Evolutionary conservation across 805 yeast species (phyloP).

Genomic region (Ogataea trehaloabstinens): DNA sequence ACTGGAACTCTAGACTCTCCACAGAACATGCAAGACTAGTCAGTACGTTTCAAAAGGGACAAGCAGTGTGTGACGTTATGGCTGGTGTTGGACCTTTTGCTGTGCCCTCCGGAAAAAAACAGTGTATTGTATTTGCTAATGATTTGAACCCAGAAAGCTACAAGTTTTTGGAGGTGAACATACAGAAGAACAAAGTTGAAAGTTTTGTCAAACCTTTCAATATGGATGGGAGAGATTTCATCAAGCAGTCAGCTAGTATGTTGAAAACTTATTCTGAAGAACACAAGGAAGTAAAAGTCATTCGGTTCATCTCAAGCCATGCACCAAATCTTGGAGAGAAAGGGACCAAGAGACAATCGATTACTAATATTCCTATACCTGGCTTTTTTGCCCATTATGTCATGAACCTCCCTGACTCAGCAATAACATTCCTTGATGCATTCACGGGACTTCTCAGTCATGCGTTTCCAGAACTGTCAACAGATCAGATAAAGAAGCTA

Average conservation of each 20-base stretch:
- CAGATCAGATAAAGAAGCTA: conserved; percentile 31
- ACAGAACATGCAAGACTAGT: conserved; percentile 90
- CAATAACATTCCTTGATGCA: conserved; percentile 76
- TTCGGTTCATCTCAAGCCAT: conserved; percentile 27
- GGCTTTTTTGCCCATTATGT: conserved; percentile 66
- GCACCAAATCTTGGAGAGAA: conserved; percentile 21
- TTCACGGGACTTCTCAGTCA: conserved; percentile 67
- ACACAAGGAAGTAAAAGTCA: conserved; percentile 38
- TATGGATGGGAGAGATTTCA: conserved; percentile 81
- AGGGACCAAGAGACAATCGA: conserved; percentile 26
- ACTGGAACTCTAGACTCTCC: conserved; percentile 94
- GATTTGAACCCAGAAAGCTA: conserved; percentile 89
- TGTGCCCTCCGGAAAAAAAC: conserved; percentile 88
- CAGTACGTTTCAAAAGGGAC: conserved; percentile 52
- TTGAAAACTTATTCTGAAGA: conserved; percentile 45
- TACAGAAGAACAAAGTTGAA: conserved; percentile 58
- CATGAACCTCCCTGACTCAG: conserved; percentile 95
- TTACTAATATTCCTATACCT: conserved; percentile 44
- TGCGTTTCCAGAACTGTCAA: conserved; percentile 36
- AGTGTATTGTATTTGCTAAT: conserved; percentile 80
- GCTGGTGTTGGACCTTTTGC: conserved; percentile 99
- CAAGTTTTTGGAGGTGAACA: conserved; percentile 65
- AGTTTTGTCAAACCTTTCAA: conserved; percentile 62
- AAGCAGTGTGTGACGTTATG: conserved; percentile 90
- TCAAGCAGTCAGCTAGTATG: conserved; percentile 53